Evolutionary conservation across 2,329 filamentous ascomycete species (phyloP).

Genomic region (Talaromyces sp.): DNA sequence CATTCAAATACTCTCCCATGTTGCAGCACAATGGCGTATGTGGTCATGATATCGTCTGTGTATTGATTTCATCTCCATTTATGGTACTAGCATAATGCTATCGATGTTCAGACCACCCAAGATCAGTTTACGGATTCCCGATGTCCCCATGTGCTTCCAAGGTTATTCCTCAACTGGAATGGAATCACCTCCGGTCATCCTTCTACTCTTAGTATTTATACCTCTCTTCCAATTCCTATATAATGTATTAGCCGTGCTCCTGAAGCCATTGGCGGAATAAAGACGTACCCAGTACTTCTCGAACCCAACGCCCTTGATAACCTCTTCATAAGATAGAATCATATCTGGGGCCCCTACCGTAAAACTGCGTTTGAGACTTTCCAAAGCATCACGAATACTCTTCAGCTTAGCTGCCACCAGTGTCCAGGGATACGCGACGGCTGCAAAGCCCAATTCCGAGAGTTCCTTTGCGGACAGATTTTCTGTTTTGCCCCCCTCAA

Average conservation of each 20-base stretch:
- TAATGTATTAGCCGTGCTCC: background rate
- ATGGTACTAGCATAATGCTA: too few species aligned
- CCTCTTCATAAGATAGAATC: slow-evolving; percentile 42
- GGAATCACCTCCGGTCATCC: background rate
- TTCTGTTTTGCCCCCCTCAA: slow-evolving; percentile 42
- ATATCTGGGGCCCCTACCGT: slow-evolving; percentile 39
- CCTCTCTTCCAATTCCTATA: slow-evolving; percentile 7
- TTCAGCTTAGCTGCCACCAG: slow-evolving; percentile 13
- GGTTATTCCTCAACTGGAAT: background rate
- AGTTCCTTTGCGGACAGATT: slow-evolving; percentile 35
- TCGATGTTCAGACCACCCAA: too few species aligned
- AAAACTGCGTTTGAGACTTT: slow-evolving; percentile 40
- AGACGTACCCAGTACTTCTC: slow-evolving; percentile 39
- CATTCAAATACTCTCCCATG: background rate
- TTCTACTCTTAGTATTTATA: background rate
- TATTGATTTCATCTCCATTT: too few species aligned
- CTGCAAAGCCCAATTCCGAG: slow-evolving; percentile 34
- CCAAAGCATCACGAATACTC: slow-evolving; percentile 23
- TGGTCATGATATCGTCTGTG: background rate
- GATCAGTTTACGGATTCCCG: too few species aligned
- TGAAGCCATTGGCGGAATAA: background rate
- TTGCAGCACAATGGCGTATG: background rate
- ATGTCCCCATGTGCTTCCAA: too few species aligned
- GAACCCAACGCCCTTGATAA: slow-evolving; percentile 45
- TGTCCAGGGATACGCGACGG: slow-evolving; percentile 14